A percentile compares a stretch with the other conserved stretches of the same genome.
phyloP scores from a whole-genome alignment of 2,329 filamentous ascomycete genomes.

The Hypomyces rosellus region DNA sequence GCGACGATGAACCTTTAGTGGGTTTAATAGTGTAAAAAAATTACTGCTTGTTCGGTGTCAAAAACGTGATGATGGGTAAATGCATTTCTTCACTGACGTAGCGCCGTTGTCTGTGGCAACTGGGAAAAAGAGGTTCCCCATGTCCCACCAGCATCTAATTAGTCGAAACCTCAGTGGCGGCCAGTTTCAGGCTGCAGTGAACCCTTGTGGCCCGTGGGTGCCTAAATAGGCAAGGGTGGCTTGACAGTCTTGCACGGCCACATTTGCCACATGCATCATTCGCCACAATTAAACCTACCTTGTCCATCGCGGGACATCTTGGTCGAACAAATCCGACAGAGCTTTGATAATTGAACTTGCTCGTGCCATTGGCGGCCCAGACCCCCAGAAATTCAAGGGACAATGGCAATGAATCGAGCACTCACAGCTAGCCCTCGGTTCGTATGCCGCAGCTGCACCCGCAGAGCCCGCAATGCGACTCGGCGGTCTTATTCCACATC shows the following conservation, averaged over 20 bases:
- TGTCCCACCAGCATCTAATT: not conserved
- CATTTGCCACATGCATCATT: too few species aligned
- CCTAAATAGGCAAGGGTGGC: too few species aligned
- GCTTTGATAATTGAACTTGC: not conserved
- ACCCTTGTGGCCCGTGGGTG: too few species aligned
- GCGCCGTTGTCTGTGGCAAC: constrained; percentile 37
- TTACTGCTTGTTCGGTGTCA: too few species aligned
- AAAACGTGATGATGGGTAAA: too few species aligned
- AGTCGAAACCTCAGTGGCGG: too few species aligned
- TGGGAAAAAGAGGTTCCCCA: constrained; percentile 6
- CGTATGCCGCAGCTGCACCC: constrained; percentile 44
- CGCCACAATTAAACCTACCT: constrained; percentile 7
- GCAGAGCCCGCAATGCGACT: constrained; percentile 28
- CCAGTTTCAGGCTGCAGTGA: too few species aligned
- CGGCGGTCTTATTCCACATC: constrained; percentile 36
- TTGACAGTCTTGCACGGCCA: too few species aligned
- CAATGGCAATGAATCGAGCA: constrained; percentile 23
- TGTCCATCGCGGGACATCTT: not conserved
- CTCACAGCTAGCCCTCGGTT: constrained; percentile 25
- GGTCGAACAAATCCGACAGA: too few species aligned
- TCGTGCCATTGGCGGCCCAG: constrained; percentile 6
- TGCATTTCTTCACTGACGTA: constrained; percentile 23
- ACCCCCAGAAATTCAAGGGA: not conserved
- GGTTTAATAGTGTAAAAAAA: too few species aligned
- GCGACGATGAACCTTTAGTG: too few species aligned